Conservation (phyloP, 768 basidiomycete species). For the Leccinum barrowsii region DNA sequence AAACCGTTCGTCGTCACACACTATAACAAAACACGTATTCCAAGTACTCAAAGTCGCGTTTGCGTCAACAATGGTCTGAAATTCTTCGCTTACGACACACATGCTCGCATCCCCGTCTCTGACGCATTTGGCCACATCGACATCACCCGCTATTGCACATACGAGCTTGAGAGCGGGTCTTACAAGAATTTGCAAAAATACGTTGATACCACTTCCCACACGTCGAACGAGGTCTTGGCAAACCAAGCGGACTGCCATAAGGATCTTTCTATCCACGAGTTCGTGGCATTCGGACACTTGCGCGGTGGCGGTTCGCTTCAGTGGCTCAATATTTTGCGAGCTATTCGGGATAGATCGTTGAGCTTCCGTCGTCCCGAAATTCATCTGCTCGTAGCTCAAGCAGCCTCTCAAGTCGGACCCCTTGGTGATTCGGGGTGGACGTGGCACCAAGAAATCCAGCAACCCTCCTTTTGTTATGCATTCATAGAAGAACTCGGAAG, state of each 20-base stretch:
- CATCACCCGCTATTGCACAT: slow-evolving; percentile 25
- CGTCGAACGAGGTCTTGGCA: slow-evolving; percentile 42
- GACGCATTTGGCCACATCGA: slow-evolving; percentile 8
- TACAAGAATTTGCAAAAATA: slow-evolving; percentile 38
- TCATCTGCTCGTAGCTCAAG: slow-evolving; percentile 39
- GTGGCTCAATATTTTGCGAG: slow-evolving; percentile 48
- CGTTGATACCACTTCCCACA: slow-evolving; percentile 34
- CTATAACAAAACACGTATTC: slow-evolving; percentile 21
- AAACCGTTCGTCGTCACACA: slow-evolving; percentile 29
- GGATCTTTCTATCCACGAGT: slow-evolving; percentile 42
- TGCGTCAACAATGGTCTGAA: slow-evolving; percentile 30
- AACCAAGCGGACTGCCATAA: slow-evolving; percentile 39
- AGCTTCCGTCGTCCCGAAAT: slow-evolving; percentile 39
- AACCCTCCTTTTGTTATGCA: slow-evolving; percentile 5
- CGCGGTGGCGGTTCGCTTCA: slow-evolving; percentile 43
- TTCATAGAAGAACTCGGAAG: slow-evolving; percentile 1
- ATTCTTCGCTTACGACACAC: slow-evolving; percentile 29
- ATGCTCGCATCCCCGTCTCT: slow-evolving; percentile 7
- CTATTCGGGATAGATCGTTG: slow-evolving; percentile 37
- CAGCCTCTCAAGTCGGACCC: slow-evolving; percentile 41
- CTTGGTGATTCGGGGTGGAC: slow-evolving; percentile 1
- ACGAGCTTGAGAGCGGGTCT: slow-evolving; percentile 28
- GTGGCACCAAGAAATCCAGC: slow-evolving; percentile 13
- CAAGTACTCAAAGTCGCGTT: slow-evolving; percentile 14
- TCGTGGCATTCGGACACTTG: slow-evolving; percentile 39